A percentile compares a stretch with the other conserved stretches of the same genome.
These are phyloP conservation scores for Rhinocladiella mackenziei DNA, from an alignment of 2,329 filamentous ascomycete genomes.

Conservation along the genomic window DNA sequence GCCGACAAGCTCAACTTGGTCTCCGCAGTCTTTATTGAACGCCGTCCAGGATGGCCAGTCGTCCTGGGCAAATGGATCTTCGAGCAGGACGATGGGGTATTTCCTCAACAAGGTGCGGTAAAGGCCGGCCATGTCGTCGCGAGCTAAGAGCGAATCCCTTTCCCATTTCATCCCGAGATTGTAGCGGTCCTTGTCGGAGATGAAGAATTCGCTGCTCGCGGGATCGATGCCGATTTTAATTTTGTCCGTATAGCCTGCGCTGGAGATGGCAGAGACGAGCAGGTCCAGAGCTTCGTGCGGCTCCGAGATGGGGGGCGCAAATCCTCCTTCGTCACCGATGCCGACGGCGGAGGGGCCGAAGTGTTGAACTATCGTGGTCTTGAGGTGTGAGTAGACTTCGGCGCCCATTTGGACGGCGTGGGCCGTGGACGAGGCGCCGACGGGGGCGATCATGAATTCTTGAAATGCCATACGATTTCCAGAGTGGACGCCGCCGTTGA, in stretches of 20 bases:
- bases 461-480: constrained; percentile 52
- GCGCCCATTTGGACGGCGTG: constrained; percentile 34
- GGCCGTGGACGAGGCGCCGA: constrained; percentile 43
- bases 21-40: constrained; percentile 38
- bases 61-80: constrained; percentile 43
- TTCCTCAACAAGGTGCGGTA: constrained; percentile 35
- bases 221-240: constrained; percentile 43
- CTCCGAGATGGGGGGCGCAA: constrained; percentile 36
- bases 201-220: constrained; percentile 42
- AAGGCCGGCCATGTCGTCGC: constrained; percentile 32
- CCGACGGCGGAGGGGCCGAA: constrained; percentile 34
- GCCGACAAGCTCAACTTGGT: constrained; percentile 40
- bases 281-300: constrained; percentile 37
- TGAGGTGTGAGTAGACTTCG: constrained; percentile 36
- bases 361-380: constrained; percentile 32
- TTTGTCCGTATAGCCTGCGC: constrained; percentile 33
- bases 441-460: constrained; percentile 23
- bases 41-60: constrained; percentile 39
- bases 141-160: constrained; percentile 25
- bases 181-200: constrained; percentile 36
- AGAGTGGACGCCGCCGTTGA: constrained; percentile 49
- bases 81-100: constrained; percentile 40
- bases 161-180: constrained; percentile 40
- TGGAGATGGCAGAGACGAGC: constrained; percentile 30
- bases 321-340: constrained; percentile 39